phyloP scores from a whole-genome alignment of 1,284 basidiomycete species.

The Schizophyllum amplum region DNA sequence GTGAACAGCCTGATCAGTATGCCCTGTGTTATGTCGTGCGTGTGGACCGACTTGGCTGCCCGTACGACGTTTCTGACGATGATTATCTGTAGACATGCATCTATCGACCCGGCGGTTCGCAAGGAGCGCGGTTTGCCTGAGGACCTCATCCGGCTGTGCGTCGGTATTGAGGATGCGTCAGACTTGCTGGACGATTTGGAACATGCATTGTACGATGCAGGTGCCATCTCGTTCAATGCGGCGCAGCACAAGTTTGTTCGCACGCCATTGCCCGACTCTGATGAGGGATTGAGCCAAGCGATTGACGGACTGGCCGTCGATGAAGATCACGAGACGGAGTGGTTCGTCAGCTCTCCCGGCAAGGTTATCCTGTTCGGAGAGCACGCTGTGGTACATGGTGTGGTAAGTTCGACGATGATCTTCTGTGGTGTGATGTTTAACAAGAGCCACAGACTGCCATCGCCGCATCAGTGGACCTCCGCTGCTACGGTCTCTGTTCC shows the following conservation, averaged over 20 bases:
- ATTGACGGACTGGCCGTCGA: slow-evolving; percentile 29
- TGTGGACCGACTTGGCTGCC: slow-evolving; percentile 9
- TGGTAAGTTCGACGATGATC: slow-evolving; percentile 47
- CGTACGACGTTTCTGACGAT: slow-evolving; percentile 11
- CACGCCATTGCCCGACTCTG: slow-evolving; percentile 26
- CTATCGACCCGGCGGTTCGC: slow-evolving; percentile 89
- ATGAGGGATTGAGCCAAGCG: slow-evolving; percentile 15
- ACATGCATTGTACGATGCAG: slow-evolving; percentile 84
- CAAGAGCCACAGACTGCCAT: slow-evolving; percentile 68
- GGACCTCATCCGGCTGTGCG: slow-evolving; percentile 95
- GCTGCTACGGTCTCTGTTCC: slow-evolving; percentile 85
- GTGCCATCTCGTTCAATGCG: slow-evolving; percentile 65
- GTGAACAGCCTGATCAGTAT: slow-evolving; percentile 99
- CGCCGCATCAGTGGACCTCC: slow-evolving; percentile 90
- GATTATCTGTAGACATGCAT: slow-evolving; percentile 78
- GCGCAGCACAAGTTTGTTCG: slow-evolving; percentile 45
- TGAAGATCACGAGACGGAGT: slow-evolving; percentile 46
- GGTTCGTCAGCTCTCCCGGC: slow-evolving; percentile 91
- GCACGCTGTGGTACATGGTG: slow-evolving; percentile 97
- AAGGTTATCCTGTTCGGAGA: slow-evolving; percentile 99
- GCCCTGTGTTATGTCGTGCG: slow-evolving; percentile 99
- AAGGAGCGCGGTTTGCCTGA: slow-evolving; percentile 94
- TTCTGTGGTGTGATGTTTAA: neutral
- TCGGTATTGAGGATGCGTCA: slow-evolving; percentile 93
- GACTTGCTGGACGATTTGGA: slow-evolving; percentile 96